These are phyloP conservation scores for Sordariomycetes sp. DNA, from an alignment of 2,329 filamentous ascomycete species.

Conservation along the genomic window DNA sequence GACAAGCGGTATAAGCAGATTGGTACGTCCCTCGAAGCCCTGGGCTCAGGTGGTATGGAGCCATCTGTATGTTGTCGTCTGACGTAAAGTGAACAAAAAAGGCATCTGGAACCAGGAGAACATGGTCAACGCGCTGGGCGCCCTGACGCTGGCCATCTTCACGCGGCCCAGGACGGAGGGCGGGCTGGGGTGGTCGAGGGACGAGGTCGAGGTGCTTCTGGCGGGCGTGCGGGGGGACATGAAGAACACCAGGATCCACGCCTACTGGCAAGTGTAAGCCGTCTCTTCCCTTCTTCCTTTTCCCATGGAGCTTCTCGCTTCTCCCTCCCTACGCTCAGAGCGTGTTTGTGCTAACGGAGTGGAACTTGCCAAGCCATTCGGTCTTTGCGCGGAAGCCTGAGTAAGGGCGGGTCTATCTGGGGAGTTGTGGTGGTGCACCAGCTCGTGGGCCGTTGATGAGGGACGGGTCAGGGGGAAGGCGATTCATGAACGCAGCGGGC, in stretches of 20 bases:
- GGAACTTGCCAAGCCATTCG: background rate
- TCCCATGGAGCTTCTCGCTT: too few relatives aligned
- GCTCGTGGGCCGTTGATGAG: too few relatives aligned
- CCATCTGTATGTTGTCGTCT: background rate
- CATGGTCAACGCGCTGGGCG: constrained; percentile 14
- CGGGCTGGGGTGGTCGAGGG: constrained; percentile 16
- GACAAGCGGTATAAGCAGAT: constrained; percentile 39
- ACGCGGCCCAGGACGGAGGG: constrained; percentile 12
- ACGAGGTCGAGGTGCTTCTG: constrained; percentile 16
- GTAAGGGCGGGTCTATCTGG: background rate
- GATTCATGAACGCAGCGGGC: too few relatives aligned
- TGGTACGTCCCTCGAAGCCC: constrained; percentile 17
- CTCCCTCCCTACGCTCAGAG: background rate
- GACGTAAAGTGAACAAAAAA: background rate
- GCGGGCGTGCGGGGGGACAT: constrained; percentile 17
- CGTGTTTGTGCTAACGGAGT: background rate
- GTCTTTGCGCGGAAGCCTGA: background rate
- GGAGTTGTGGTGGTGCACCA: too few relatives aligned
- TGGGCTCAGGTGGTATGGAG: too few relatives aligned
- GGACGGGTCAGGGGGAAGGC: too few relatives aligned
- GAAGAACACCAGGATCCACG: constrained; percentile 16
- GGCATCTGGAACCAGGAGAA: constrained; percentile 16
- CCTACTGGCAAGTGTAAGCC: constrained; percentile 20
- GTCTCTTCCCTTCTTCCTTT: background rate
- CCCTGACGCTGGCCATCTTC: constrained; percentile 19